These are phyloP conservation scores for Stromatinia cepivora DNA, from an alignment of 2,329 filamentous ascomycete species.

Conservation along the genomic window DNA sequence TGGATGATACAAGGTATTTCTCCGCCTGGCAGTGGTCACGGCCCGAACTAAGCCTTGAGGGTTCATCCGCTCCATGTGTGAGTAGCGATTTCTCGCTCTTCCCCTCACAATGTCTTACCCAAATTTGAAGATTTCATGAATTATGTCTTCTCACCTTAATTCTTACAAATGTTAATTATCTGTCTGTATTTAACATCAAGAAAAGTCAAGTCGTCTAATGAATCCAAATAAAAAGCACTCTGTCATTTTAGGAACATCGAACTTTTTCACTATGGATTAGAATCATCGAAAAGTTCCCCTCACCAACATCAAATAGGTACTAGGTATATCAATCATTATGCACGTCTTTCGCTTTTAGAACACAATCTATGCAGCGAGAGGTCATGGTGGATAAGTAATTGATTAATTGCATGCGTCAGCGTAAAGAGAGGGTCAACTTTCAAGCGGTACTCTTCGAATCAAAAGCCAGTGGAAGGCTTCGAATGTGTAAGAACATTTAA, in stretches of 20 bases:
- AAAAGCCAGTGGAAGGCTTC: not conserved
- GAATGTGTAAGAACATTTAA: not conserved
- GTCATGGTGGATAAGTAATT: conserved; percentile 10
- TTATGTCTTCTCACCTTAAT: not conserved
- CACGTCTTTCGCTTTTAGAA: not conserved
- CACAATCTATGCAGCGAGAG: conserved; percentile 4
- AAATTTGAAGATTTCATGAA: not conserved
- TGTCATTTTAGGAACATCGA: not conserved
- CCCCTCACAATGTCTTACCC: conserved; percentile 2
- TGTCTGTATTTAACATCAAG: not conserved
- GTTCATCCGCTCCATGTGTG: conserved; percentile 8
- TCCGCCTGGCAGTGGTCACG: conserved; percentile 1
- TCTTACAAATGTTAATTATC: not conserved
- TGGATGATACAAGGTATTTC: conserved; percentile 10
- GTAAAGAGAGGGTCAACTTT: conserved; percentile 1
- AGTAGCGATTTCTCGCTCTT: not conserved
- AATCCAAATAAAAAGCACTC: not conserved
- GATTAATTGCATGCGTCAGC: conserved; percentile 6
- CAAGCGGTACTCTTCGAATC: conserved; percentile 11
- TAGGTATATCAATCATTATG: not conserved
- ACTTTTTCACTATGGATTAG: not conserved
- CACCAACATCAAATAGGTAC: not conserved
- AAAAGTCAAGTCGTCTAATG: not conserved
- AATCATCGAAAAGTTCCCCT: conserved; percentile 1
- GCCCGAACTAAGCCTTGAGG: conserved; percentile 12